Percentiles rank a stretch among this genome's conserved stretches.
These are phyloP conservation scores for Lodderomyces pseudojiufengensis DNA, from an alignment of 1,139 yeast genomes.

Conservation along the genomic window DNA sequence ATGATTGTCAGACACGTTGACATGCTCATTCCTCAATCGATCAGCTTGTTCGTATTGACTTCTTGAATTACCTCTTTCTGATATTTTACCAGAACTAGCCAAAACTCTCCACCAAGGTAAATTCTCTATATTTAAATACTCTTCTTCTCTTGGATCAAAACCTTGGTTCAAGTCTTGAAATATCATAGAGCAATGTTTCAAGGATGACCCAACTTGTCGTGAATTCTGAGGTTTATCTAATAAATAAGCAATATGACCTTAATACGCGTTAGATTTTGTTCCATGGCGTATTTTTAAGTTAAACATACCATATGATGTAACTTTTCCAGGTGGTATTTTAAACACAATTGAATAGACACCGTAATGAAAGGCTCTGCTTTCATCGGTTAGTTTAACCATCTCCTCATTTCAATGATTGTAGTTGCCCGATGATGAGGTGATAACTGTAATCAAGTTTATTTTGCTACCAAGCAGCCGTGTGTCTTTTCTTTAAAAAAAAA, in stretches of 20 bases:
- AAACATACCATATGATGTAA: conserved; percentile 58
- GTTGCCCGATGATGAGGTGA: no score
- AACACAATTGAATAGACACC: conserved; percentile 57
- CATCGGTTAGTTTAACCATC: conserved; percentile 4
- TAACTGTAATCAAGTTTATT: no score
- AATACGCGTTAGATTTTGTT: neutral
- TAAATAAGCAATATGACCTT: conserved; percentile 64
- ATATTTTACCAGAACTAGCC: conserved; percentile 57
- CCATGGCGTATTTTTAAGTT: no score
- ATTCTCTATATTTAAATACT: conserved; percentile 22
- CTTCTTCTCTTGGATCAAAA: conserved; percentile 14
- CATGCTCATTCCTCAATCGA: conserved; percentile 46
- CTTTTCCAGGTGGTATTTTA: conserved; percentile 61
- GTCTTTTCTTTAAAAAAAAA: no score
- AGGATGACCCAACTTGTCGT: conserved; percentile 69
- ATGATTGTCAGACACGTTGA: conserved; percentile 36
- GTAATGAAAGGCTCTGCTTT: conserved; percentile 33
- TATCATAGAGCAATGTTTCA: conserved; percentile 42
- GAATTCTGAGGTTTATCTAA: conserved; percentile 63
- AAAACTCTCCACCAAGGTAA: conserved; percentile 86
- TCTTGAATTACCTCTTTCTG: conserved; percentile 44
- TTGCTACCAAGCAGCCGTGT: no score
- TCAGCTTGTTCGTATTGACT: conserved; percentile 49
- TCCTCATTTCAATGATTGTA: neutral
- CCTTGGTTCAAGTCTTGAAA: conserved; percentile 22